Conservation (phyloP, 768 basidiomycete species). For the Xerocomellus intermedius region DNA sequence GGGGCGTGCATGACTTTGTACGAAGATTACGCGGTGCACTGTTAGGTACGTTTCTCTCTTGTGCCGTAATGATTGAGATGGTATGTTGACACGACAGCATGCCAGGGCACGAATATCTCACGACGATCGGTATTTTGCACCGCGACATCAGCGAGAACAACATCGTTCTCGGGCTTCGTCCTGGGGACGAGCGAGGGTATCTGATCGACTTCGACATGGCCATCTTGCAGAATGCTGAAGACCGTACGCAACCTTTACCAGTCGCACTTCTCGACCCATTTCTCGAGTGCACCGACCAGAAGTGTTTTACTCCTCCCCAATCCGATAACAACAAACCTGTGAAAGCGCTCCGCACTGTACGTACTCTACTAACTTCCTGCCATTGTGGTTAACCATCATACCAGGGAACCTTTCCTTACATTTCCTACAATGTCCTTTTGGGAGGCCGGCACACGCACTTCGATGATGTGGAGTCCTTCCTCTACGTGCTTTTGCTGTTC, state of each 20-base stretch:
- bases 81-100: neutral
- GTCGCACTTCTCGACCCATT: no score
- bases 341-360: no score
- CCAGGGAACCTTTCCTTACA: slow-evolving; percentile 1
- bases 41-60: neutral
- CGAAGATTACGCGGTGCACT: neutral
- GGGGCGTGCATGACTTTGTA: neutral
- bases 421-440: neutral
- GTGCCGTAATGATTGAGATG: neutral
- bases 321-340: no score
- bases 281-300: no score
- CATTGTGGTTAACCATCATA: no score
- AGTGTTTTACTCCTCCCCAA: no score
- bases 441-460: neutral
- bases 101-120: slow-evolving; percentile 11
- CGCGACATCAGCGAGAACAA: slow-evolving; percentile 20
- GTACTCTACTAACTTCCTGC: no score
- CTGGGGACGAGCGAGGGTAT: slow-evolving; percentile 19
- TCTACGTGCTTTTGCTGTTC: neutral
- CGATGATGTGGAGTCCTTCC: slow-evolving; percentile 1
- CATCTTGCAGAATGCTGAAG: neutral
- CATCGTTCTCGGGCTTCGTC: neutral
- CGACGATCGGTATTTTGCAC: slow-evolving; percentile 24
- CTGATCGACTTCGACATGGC: slow-evolving; percentile 33
- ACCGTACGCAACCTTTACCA: neutral